Conservation (phyloP, 75 land plant genomes). For the Ceratopteris richardii region DNA sequence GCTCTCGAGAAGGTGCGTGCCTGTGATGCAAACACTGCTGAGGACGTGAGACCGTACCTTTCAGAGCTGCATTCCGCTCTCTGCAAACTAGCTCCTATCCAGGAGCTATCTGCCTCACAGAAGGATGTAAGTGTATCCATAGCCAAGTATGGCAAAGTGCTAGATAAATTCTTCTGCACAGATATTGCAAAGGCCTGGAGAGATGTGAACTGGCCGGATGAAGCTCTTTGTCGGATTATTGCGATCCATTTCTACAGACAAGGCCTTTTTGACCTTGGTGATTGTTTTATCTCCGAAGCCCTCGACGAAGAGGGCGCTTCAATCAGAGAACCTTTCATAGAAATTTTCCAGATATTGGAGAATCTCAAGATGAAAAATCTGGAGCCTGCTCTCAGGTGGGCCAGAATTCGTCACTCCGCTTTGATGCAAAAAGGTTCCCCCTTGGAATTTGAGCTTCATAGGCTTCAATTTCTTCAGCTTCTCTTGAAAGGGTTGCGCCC, state of each 20-base stretch:
- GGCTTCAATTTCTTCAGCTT: constrained; percentile 33
- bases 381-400: constrained; percentile 32
- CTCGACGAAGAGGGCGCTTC: constrained; percentile 10
- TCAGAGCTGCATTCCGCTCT: constrained; percentile 13
- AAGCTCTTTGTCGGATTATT: constrained; percentile 21
- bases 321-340: constrained; percentile 25
- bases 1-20: too few relatives aligned
- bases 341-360: constrained; percentile 34
- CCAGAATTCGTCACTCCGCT: constrained; percentile 7
- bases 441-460: constrained; percentile 28
- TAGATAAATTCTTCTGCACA: constrained; percentile 30
- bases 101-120: constrained; percentile 24
- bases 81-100: constrained; percentile 14
- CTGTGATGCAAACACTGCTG: background rate
- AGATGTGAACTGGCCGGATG: constrained; percentile 24
- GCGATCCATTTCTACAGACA: constrained; percentile 39
- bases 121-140: constrained; percentile 29
- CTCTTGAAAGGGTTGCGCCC: constrained; percentile 13
- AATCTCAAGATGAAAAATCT: constrained; percentile 17
- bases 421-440: constrained; percentile 19
- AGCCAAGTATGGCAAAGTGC: constrained; percentile 32
- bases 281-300: constrained; percentile 28
- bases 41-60: background rate
- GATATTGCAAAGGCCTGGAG: constrained; percentile 29
- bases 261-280: constrained; percentile 33